These are phyloP conservation scores for Paxillus involutus DNA, from an alignment of 768 basidiomycete genomes.

Conservation along the genomic window DNA sequence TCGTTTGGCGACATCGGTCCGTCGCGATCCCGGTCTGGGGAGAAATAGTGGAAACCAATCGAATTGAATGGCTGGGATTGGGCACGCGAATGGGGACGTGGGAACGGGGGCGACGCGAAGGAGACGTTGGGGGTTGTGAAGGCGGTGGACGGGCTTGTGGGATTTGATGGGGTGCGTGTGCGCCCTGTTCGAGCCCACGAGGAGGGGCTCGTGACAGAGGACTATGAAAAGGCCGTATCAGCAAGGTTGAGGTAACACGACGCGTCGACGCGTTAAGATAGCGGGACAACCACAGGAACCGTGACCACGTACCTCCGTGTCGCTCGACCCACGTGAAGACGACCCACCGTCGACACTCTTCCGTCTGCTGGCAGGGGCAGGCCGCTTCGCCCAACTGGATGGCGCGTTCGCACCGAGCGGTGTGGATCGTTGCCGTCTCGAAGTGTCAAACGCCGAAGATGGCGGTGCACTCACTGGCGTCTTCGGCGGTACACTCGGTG, in stretches of 20 bases:
- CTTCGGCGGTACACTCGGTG: conserved; percentile 58
- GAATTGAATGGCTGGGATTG: conserved; percentile 47
- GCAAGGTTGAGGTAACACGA: conserved; percentile 1
- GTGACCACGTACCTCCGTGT: conserved; percentile 62
- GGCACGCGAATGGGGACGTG: conserved; percentile 68
- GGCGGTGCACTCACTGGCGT: conserved; percentile 41
- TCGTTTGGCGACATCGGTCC: conserved; percentile 25
- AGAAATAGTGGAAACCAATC: conserved; percentile 42
- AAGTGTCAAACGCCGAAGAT: conserved; percentile 65
- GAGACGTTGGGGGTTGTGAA: conserved; percentile 42
- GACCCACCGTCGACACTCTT: conserved; percentile 74
- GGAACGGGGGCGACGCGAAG: conserved; percentile 43
- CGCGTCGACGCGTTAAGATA: background rate
- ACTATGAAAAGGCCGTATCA: conserved; percentile 26
- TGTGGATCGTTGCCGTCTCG: conserved; percentile 67
- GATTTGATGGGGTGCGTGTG: conserved; percentile 71
- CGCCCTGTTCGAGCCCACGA: conserved; percentile 49
- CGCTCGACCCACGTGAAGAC: conserved; percentile 49
- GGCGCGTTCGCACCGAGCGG: conserved; percentile 61
- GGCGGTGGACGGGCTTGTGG: conserved; percentile 40
- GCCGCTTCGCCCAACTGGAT: conserved; percentile 75
- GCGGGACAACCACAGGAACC: background rate
- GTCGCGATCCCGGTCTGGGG: conserved; percentile 37
- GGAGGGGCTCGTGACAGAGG: conserved; percentile 37
- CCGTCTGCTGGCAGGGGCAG: conserved; percentile 62